Evolutionary conservation across 2,329 filamentous ascomycete genomes (phyloP).

Genomic region (Penicillium sp.): DNA sequence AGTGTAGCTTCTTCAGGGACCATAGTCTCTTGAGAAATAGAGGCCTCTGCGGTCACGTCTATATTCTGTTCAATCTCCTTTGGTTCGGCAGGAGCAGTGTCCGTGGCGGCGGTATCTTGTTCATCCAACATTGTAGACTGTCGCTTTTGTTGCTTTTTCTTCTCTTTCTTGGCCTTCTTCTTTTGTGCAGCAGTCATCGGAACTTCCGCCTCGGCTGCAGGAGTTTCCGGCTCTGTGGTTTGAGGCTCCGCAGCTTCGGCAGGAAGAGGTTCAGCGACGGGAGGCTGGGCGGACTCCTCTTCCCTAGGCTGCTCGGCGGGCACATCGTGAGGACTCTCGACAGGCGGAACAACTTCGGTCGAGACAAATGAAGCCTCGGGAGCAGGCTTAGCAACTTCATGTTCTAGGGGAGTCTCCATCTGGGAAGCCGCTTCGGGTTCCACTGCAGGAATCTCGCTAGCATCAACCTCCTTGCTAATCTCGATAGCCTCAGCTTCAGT

Average conservation of each 20-base stretch:
- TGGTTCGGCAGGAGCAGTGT: slow-evolving; percentile 7
- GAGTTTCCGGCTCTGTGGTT: slow-evolving; percentile 4
- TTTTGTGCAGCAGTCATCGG: slow-evolving; percentile 31
- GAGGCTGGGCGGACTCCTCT: background rate
- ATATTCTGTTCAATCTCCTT: background rate
- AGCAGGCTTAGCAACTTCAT: background rate
- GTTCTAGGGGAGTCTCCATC: background rate
- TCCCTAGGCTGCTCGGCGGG: slow-evolving; percentile 5
- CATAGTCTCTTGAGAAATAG: slow-evolving; percentile 1
- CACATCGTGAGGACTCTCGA: slow-evolving; percentile 6
- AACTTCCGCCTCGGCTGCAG: slow-evolving; percentile 20
- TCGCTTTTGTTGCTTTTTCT: slow-evolving; percentile 31
- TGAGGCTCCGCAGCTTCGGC: slow-evolving; percentile 4
- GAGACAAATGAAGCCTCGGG: background rate
- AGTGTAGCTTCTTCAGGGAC: background rate
- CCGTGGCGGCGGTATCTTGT: slow-evolving; percentile 7
- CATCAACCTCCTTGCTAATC: background rate
- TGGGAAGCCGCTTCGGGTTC: background rate
- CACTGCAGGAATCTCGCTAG: background rate
- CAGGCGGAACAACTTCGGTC: slow-evolving; percentile 6
- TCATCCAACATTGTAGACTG: slow-evolving; percentile 22
- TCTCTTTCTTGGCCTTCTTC: slow-evolving; percentile 50
- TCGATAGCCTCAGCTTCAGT: slow-evolving; percentile 1
- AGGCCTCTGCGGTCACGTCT: background rate
- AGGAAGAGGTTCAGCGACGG: background rate